Evolutionary conservation across 2,329 filamentous ascomycete species (phyloP), one percentile per base, ranked within the genome.

Genomic region (Sporothrix phasma): DNA sequence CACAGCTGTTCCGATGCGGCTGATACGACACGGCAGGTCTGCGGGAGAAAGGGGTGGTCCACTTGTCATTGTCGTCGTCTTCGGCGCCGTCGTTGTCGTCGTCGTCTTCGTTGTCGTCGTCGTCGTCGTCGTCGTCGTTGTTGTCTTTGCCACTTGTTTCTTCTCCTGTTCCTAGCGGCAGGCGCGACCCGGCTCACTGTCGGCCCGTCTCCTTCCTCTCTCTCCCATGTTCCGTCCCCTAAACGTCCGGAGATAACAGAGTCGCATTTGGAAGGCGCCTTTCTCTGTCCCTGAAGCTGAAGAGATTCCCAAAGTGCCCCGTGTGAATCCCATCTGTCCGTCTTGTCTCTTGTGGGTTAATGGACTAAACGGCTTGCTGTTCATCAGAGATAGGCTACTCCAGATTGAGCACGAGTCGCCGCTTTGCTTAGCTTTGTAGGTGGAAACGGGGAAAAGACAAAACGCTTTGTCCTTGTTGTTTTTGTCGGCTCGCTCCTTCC

Each of bases 401-500:
- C 60, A 53, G 34, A 62, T 62, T 31, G 37, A 45, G 60, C 37
- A 17, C n/a, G 53, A 46, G 60, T 34, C n/a, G n/a, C n/a, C n/a
- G n/a, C n/a, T n/a, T n/a, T n/a, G n/a, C n/a, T n/a, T 64, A 64
- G 63, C 47, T 61, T 31, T 29, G 39, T 22, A 7, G 26, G 56
- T 59, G 63, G 63, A 41, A 58, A 46, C 2, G 45, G 54, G 62
- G 46, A n/a, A 63, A 37, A 22, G 41, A 58, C 49, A 45, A 37
- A 29, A 39, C 47, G 24, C 43, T 59, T 61, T 64, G 56, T 64
- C 47, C 39, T 45, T 61, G 41, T 61, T 39, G 15, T 51, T 60
- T 53, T 26, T 37, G 59, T 64, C 53, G 37, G 45, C 22, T 45
- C 56, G 62, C 54, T 45, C 54, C 46, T 64, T 60, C 62, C 51